Percentiles rank a stretch among this genome's conserved stretches.
phyloP scores from a whole-genome alignment of 2,329 filamentous ascomycete species.

The Didymella glomerata region DNA sequence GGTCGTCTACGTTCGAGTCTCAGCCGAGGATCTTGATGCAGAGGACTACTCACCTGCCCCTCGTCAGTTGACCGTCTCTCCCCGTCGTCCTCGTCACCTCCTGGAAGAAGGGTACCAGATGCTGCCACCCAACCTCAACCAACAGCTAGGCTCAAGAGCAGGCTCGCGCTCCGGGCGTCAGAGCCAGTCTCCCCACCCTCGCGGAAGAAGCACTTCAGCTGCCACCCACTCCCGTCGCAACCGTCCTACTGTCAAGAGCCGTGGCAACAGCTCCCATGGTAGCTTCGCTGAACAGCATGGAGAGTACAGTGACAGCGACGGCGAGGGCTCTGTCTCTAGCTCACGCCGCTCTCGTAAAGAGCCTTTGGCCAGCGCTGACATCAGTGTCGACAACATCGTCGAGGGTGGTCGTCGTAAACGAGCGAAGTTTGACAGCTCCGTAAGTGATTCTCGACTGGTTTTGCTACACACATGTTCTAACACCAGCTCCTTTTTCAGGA shows the following conservation, averaged over 20 bases:
- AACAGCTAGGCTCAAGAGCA: constrained; percentile 72
- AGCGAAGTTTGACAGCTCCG: constrained; percentile 94
- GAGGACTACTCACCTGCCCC: constrained; percentile 58
- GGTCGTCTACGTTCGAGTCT: constrained; percentile 90
- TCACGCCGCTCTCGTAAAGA: constrained; percentile 81
- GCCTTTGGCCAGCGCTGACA: constrained; percentile 91
- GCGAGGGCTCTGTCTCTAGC: constrained; percentile 73
- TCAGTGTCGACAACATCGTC: constrained; percentile 97
- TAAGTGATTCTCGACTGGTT: constrained; percentile 64
- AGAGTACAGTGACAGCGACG: constrained; percentile 91
- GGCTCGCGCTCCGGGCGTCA: constrained; percentile 74
- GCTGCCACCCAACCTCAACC: constrained; percentile 67
- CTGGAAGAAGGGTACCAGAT: constrained; percentile 71
- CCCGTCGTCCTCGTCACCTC: constrained; percentile 64
- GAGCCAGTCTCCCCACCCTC: constrained; percentile 76
- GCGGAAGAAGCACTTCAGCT: constrained; percentile 78
- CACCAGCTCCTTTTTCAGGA: constrained; percentile 67
- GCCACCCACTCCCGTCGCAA: constrained; percentile 69
- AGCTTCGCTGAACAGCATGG: constrained; percentile 65
- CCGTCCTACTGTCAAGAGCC: constrained; percentile 72
- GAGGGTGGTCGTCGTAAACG: constrained; percentile 95
- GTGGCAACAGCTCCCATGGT: constrained; percentile 67
- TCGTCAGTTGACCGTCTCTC: constrained; percentile 58
- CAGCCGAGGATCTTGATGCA: constrained; percentile 63
- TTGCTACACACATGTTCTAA: constrained; percentile 34